Base-by-base conservation (phyloP, 2,329 filamentous ascomycete species). In the Alternaria dauci region DNA sequence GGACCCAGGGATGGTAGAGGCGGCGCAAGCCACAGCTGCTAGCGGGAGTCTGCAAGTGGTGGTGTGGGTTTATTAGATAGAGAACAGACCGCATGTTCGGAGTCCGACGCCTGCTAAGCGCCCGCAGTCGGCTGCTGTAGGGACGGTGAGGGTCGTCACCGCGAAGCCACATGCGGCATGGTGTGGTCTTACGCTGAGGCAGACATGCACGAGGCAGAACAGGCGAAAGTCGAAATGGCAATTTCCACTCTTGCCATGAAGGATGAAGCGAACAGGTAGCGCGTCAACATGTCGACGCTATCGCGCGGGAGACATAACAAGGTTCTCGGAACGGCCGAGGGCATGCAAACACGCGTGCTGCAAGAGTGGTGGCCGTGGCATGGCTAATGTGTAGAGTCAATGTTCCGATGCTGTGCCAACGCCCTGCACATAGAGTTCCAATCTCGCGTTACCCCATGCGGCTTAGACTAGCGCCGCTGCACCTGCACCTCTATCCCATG, bases 91-190 rank as follows among this genome's bases (percentile, higher is more conserved):
- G 58, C 59, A 57, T 50, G 48, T 67, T 73, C 71, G 71, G 70
- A 70, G 59, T 71, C 72, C 68, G 70, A 72, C 68, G 65, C 62
- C 62, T 67, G 70, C 70, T 68, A 70, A 63, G 68, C 63, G 62
- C 67, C 57, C 56, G 58, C 59, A 51, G 28, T 51, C 20, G 39
- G 43, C 47, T 58, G 50, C 59, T 58, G 47, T 62, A 56, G 59
- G 55, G 54, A 59, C 43, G 62, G 68, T 73, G 63, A 72, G 71
- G 68, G 64, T 69, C 59, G 53, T 62, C 66, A 60, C 52, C 50
- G 58, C 43, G 50, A 23, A 52, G 16, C 8, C 50, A 25, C 20
- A 55, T 57, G 56, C 52, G 58, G 59, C 43, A 60, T 53, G 62
- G 59, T 25, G 43, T 42, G 20, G 57, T 59, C 52, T 54, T 32